Evolutionary conservation across 2,329 filamentous ascomycete genomes (phyloP), one percentile per base, ranked within the genome.

Genomic region (Chaetomiaceae sp.): DNA sequence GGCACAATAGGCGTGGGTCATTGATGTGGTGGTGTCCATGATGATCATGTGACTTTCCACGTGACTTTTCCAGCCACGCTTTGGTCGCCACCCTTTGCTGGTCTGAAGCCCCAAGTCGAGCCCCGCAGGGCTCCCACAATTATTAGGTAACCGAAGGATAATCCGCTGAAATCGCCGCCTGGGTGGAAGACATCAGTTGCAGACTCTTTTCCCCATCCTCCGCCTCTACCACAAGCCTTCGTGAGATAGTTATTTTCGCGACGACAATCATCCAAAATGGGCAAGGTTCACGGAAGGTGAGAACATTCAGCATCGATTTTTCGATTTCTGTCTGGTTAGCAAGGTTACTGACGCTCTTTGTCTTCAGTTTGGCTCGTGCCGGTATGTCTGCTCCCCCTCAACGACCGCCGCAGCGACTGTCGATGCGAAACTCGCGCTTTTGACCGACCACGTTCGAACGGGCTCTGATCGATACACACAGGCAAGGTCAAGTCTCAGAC

Each of bases 401-500:
- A 19, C 48, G 41, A 48, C 13, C 19, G 41, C n/a, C 35, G 21
- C 33, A 34, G 31, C 44, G 40, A 46, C 25, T 14, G 30, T 43
- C 53, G 41, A 55, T 35, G 34, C 44, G 44, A 55, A 51, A 44
- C 5, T 10, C 20, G 44, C 16, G 21, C 23, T 17, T 42, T 5
- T 17, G 23, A 23, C 17, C 16, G 23, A 23, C 17, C 5, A n/a
- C 39, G 5, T 10, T 16, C 6, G 43, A 50, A 48, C 12, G 48
- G 46, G 19, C 31, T 54, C 51, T 59, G 50, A 60, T 46, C 27
- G 42, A 16, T 43, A 30, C 31, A 25, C 42, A 54, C 59, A 78
- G 89, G 89, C 79, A 95, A 95, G 84, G 90, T 96, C 85, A 95
- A 95, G 87, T 92, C 88, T 78, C 88, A 92, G 78, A 92, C 87